Percentiles rank a stretch among this genome's conserved stretches.
These are phyloP conservation scores for Pyrus hybrid DNA, from an alignment of 331 rosid genomes.

Conservation along the genomic window DNA sequence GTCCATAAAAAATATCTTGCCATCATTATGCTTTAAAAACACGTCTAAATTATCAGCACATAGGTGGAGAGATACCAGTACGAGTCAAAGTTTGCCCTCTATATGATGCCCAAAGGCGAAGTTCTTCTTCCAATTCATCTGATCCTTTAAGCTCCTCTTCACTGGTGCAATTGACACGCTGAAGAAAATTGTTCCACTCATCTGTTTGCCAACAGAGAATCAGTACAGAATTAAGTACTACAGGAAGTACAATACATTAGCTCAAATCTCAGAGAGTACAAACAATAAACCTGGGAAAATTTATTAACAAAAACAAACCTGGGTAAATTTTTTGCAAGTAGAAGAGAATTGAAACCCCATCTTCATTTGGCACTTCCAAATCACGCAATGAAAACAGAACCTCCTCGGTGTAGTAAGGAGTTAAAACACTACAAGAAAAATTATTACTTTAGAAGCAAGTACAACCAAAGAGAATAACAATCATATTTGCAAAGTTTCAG, in stretches of 20 bases:
- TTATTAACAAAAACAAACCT: slow-evolving; percentile 52
- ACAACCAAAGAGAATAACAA: background rate
- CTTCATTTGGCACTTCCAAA: slow-evolving; percentile 77
- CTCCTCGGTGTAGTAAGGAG: slow-evolving; percentile 92
- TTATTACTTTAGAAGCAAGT: background rate
- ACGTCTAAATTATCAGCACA: background rate
- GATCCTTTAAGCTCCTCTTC: slow-evolving; percentile 76
- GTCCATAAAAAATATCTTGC: background rate
- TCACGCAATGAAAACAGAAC: slow-evolving; percentile 75
- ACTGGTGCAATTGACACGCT: slow-evolving; percentile 39
- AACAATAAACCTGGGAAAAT: slow-evolving; percentile 68
- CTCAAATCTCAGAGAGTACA: background rate
- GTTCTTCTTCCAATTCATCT: slow-evolving; percentile 71
- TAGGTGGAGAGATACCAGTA: slow-evolving; percentile 50
- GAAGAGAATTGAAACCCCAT: slow-evolving; percentile 91
- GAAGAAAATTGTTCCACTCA: slow-evolving; percentile 90
- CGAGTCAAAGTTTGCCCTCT: slow-evolving; percentile 97
- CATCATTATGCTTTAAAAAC: background rate
- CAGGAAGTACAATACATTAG: background rate
- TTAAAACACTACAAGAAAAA: slow-evolving; percentile 60
- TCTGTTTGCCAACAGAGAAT: slow-evolving; percentile 33
- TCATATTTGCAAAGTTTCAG: too few species aligned
- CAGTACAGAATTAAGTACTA: background rate
- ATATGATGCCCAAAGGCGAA: slow-evolving; percentile 99
- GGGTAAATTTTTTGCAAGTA: slow-evolving; percentile 94